Evolutionary conservation across 495 filamentous ascomycete species (phyloP), one percentile per base, ranked within the genome.

Genomic region (Aspergillus funiculosus): DNA sequence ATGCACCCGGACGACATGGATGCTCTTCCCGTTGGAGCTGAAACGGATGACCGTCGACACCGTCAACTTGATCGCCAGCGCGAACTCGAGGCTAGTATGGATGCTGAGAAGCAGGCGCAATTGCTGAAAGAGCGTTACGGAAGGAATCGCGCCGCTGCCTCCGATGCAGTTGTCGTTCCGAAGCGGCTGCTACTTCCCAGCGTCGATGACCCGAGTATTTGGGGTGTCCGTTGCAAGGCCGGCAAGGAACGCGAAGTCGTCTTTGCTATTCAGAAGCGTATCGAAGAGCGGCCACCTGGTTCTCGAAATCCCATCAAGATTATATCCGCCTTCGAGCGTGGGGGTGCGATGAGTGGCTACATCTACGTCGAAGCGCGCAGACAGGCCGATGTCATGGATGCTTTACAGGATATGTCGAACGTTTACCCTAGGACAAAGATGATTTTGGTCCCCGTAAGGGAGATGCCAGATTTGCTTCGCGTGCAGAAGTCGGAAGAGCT

Each of bases 401-500:
- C 86, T 4, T 68, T 92, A 24, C 86, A 95, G 35, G 87, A 83
- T 6, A 77, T 97, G 52, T 79, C 83, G 44, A 86, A 90, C 59
- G 82, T 87, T 20, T 98, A 95, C 59, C 85, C 87, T 13, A 74
- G 86, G 35, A 81, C 79, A 19, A 92, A 89, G 63, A 78, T 88
- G 63, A 76, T 87, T 26, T 65, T 95, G 25, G 86, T 97, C 31
- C 87, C 90, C n/a, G 87, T 97, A 54, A 90, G 90, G 62, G 94
- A 99, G 64, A 94, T 95, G 83, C 90, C 94, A 0, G 92, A 96
- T 64, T 80, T 99, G 6, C 68, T 99, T n/a, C 79, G 87, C 19
- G 87, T 90, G 21, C 79, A 77, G 21, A 95, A 94, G 68, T 88
- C 81, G 0, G 85, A 89, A 39, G 82, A 83, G n/a, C 72, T 99